A percentile compares a stretch with the other conserved stretches of the same genome.
phyloP scores from a whole-genome alignment of 352 stramenopile species.

The Globisporangium ultimum region DNA sequence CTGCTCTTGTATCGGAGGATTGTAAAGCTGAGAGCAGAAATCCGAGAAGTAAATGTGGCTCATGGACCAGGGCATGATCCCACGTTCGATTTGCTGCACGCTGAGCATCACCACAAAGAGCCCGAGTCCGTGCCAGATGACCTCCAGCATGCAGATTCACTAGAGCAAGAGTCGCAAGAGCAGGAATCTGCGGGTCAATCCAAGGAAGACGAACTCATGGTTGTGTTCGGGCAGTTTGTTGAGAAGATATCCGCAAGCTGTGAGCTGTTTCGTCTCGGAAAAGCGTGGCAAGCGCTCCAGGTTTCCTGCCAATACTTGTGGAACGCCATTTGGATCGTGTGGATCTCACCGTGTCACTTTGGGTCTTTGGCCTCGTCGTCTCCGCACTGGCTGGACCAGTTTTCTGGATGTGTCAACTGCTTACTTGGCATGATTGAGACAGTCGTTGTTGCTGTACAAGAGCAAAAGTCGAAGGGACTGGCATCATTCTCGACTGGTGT shows the following conservation, averaged over 20 bases:
- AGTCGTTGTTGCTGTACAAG: constrained; percentile 16
- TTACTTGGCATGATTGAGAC: constrained; percentile 64
- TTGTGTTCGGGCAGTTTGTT: constrained; percentile 31
- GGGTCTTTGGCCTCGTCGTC: constrained; percentile 8
- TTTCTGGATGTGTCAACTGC: constrained; percentile 32
- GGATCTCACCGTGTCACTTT: constrained; percentile 43
- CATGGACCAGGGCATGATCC: constrained; percentile 37
- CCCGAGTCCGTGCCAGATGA: not conserved
- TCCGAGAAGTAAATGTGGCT: constrained; percentile 16
- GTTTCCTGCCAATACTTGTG: constrained; percentile 46
- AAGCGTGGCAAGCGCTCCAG: constrained; percentile 60
- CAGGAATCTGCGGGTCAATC: not conserved
- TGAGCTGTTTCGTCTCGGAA: constrained; percentile 35
- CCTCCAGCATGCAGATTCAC: not conserved
- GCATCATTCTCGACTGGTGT: not conserved
- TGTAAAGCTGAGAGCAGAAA: constrained; percentile 11
- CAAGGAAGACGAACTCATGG: constrained; percentile 3
- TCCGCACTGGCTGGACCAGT: constrained; percentile 11
- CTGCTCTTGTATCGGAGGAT: constrained; percentile 42
- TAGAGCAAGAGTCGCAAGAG: not conserved
- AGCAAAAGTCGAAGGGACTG: constrained; percentile 7
- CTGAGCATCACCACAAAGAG: not conserved
- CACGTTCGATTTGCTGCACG: constrained; percentile 32
- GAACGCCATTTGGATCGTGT: constrained; percentile 51
- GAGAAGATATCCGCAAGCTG: constrained; percentile 38